Conservation (phyloP, 177 flowering plant species). For the Vitis hybrid region DNA sequence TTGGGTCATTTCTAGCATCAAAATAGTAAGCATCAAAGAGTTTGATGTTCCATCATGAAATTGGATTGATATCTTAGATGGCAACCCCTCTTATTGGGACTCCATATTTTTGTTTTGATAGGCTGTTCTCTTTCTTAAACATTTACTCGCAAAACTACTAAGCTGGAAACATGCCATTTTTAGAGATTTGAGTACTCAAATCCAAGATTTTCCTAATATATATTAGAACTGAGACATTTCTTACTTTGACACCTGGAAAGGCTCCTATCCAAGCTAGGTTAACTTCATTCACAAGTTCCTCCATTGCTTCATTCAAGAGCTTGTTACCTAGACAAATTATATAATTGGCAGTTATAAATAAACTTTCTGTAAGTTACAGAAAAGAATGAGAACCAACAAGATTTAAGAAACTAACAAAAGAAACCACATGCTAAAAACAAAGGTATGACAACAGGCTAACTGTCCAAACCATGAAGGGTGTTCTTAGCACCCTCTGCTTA, state of each 20-base stretch:
- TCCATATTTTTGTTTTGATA: no score
- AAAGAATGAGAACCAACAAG: not conserved
- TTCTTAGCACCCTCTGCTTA: not conserved
- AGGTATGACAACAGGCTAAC: not conserved
- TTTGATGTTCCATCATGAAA: no score
- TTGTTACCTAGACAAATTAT: slow-evolving; percentile 28
- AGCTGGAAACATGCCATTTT: not conserved
- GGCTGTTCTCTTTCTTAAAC: not conserved
- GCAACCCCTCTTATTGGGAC: no score
- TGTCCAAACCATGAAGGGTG: not conserved
- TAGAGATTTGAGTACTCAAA: not conserved
- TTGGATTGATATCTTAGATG: no score
- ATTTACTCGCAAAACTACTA: not conserved
- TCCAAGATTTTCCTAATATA: not conserved
- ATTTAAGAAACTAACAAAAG: not conserved
- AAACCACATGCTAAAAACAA: not conserved
- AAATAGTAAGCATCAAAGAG: no score
- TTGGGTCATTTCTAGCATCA: not conserved
- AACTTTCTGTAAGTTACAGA: not conserved
- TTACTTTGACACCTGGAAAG: slow-evolving; percentile 44
- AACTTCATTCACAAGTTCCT: slow-evolving; percentile 19
- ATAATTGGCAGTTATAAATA: slow-evolving; percentile 6
- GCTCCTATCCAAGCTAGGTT: slow-evolving; percentile 42
- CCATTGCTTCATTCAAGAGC: slow-evolving; percentile 31
- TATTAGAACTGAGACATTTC: not conserved